Base-by-base conservation (phyloP, 768 basidiomycete species). In the Grammothele lineata region DNA sequence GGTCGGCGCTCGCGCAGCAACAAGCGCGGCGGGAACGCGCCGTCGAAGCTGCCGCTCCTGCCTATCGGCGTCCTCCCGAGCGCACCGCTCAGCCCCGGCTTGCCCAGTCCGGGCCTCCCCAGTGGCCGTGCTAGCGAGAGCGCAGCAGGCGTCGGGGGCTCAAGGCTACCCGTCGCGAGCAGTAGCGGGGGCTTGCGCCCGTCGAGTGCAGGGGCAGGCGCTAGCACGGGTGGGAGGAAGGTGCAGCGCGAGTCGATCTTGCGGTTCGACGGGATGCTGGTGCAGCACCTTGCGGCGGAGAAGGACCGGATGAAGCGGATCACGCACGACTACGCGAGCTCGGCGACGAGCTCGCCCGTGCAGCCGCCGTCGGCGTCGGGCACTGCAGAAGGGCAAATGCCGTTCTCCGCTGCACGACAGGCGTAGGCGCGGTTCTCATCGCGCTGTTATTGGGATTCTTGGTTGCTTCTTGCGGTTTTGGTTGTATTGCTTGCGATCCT, bases 281-380 rank as follows among this genome's bases (percentile, higher is more conserved):
- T 81, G 44, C 81, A 85, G 62, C 90, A 92, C 62, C 85, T 92
- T 71, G 85, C 87, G 66, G 75, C 82, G 43, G 90, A 92, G 68
- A 82, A 81, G 68, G 85, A 89, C 59, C 82, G 79, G 26, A 73
- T 92, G 57, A 85, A 78, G 69, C 74, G 80, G 66, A 90, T 92
- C 61, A 83, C 90, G 43, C 66, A 61, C 56, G 73, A 58, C 39
- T 30, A 30, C n/a, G 57, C 58, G 43, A 41, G 40, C 21, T 51
- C 50, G 40, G 41, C 47, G 40, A 35, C 48, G 46, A 53, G 39
- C 46, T 48, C 51, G 42, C 51, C 51, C 19, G 51, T 53, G 34
- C 38, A 40, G 24, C 12, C 18, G 32, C 11, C 38, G 30, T 3
- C 43, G 3, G 18, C 47, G 14, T 7, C 17, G 6, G 17, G 15